These are phyloP conservation scores for Lactuca sativa DNA, from an alignment of 129 eudicot species.

Conservation along the genomic window DNA sequence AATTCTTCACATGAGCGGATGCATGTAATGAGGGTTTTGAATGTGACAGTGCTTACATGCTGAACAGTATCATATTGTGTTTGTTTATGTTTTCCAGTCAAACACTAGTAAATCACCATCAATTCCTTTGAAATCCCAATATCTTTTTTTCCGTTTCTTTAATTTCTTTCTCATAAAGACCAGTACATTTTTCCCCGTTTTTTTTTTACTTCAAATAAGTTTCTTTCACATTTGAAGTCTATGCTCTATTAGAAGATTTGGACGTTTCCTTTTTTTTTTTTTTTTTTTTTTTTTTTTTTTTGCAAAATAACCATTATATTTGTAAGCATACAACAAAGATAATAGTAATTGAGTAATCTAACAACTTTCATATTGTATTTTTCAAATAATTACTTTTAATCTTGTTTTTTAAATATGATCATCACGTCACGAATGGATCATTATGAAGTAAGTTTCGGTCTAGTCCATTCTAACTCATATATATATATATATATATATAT, in stretches of 20 bases:
- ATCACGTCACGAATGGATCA: no score
- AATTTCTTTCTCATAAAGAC: background rate
- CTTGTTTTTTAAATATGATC: no score
- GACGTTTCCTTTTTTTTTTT: background rate
- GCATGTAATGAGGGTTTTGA: slow-evolving; percentile 41
- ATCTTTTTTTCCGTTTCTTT: background rate
- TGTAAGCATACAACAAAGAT: no score
- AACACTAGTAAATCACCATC: slow-evolving; percentile 33
- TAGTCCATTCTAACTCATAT: no score
- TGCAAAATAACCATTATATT: no score
- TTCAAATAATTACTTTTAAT: no score
- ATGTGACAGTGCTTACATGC: slow-evolving; percentile 38
- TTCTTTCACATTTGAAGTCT: background rate
- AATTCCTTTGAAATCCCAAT: slow-evolving; percentile 12
- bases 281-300: no score
- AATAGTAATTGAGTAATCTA: no score
- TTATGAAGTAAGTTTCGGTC: no score
- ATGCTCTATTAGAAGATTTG: background rate
- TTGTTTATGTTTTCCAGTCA: slow-evolving; percentile 38
- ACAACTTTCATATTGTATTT: no score
- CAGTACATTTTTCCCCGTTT: background rate
- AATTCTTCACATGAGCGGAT: slow-evolving; percentile 38
- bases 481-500: no score
- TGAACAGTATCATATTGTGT: slow-evolving; percentile 35
- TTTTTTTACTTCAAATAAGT: background rate